A percentile compares a stretch with the other conserved stretches of the same genome.
phyloP scores from a whole-genome alignment of 2,329 filamentous ascomycete species.

The Colletotrichum filicis region DNA sequence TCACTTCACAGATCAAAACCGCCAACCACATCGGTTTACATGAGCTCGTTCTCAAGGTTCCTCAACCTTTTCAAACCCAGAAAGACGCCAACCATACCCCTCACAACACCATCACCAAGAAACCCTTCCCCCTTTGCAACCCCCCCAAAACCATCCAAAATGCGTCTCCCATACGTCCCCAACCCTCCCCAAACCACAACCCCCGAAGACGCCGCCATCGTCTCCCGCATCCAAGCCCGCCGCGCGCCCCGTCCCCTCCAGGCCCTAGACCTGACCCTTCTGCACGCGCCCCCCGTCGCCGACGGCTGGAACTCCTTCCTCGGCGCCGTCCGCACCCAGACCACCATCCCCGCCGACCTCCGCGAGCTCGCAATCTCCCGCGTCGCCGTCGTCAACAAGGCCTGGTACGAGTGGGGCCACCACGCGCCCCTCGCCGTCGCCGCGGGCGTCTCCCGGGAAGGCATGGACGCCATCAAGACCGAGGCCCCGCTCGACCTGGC shows the following conservation, averaged over 20 bases:
- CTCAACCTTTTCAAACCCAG: not conserved
- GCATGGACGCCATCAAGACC: conserved; percentile 57
- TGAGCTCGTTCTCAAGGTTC: conserved; percentile 3
- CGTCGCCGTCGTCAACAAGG: conserved; percentile 82
- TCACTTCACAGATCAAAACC: not conserved
- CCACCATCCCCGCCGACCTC: conserved; percentile 62
- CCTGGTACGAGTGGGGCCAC: conserved; percentile 87
- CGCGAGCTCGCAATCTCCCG: conserved; percentile 85
- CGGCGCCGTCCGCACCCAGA: conserved; percentile 69
- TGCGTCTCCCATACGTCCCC: conserved; percentile 75
- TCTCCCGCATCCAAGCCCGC: conserved; percentile 72
- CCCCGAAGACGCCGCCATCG: conserved; percentile 65
- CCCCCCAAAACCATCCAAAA: conserved; percentile 47
- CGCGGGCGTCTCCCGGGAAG: conserved; percentile 66
- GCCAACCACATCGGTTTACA: not conserved
- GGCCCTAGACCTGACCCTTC: conserved; percentile 78
- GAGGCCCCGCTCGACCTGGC: conserved; percentile 40
- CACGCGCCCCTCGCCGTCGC: conserved; percentile 76
- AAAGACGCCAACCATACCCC: not conserved
- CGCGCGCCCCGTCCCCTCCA: conserved; percentile 77
- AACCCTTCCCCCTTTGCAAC: not conserved
- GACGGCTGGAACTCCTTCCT: conserved; percentile 81
- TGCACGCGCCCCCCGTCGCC: conserved; percentile 79
- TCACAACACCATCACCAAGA: not conserved
- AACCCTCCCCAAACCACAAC: conserved; percentile 59